These are phyloP conservation scores for Cryphonectria nitschkei DNA, from an alignment of 2,329 filamentous ascomycete genomes.

Conservation along the genomic window DNA sequence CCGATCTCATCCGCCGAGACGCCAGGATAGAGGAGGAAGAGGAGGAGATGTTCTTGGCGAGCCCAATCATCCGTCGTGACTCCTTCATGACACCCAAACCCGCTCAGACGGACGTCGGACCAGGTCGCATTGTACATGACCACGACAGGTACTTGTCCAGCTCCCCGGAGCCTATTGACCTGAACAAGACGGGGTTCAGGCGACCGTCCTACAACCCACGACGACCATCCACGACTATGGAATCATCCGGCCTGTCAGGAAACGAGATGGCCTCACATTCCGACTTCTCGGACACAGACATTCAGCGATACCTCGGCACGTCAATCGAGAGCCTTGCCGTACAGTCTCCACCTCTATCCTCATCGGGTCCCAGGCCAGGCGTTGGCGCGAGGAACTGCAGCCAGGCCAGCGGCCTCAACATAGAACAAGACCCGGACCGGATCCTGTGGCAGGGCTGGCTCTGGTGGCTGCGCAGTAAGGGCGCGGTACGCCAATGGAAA, in stretches of 20 bases:
- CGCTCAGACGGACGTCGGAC: constrained; percentile 21
- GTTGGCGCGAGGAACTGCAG: constrained; percentile 58
- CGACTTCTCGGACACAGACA: constrained; percentile 78
- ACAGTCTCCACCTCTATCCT: constrained; percentile 41
- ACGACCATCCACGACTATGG: constrained; percentile 44
- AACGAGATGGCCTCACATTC: constrained; percentile 79
- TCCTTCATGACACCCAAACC: constrained; percentile 41
- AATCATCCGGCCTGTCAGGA: constrained; percentile 66
- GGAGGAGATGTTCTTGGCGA: constrained; percentile 77
- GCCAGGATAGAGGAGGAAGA: constrained; percentile 88
- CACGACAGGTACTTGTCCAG: constrained; percentile 56
- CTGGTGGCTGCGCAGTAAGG: constrained; percentile 79
- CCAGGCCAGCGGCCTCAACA: constrained; percentile 61
- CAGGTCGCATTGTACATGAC: constrained; percentile 34
- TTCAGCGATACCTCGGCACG: constrained; percentile 51
- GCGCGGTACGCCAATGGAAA: constrained; percentile 91
- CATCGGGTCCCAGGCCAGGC: constrained; percentile 38
- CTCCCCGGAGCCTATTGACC: constrained; percentile 62
- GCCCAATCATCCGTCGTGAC: constrained; percentile 59
- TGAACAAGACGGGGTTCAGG: constrained; percentile 43
- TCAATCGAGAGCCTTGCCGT: constrained; percentile 56
- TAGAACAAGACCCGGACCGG: constrained; percentile 74
- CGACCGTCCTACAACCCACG: constrained; percentile 57
- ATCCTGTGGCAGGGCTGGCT: constrained; percentile 95
- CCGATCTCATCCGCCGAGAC: constrained; percentile 76